phyloP scores from a whole-genome alignment of 495 filamentous ascomycete species.

The Tuber aestivum region DNA sequence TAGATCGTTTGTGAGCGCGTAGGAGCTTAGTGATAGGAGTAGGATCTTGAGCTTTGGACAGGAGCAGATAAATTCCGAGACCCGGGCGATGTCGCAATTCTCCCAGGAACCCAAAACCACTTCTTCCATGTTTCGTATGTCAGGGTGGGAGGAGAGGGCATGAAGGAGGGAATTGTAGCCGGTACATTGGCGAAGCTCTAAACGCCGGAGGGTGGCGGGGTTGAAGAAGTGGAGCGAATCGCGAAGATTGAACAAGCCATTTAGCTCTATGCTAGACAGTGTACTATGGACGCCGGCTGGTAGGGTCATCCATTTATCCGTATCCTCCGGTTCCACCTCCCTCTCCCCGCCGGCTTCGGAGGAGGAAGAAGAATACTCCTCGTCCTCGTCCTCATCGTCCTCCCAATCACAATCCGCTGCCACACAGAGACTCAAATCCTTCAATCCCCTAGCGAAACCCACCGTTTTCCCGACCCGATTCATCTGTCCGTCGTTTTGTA shows the following conservation, averaged over 20 bases:
- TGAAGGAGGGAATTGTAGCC: constrained; percentile 6
- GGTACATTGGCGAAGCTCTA: constrained; percentile 1
- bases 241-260: neutral
- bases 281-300: neutral
- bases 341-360: neutral
- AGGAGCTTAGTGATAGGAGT: neutral
- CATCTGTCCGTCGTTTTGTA: neutral
- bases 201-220: constrained; percentile 6
- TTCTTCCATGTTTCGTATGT: constrained; percentile 2
- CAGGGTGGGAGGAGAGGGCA: neutral
- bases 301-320: neutral
- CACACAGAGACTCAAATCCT: neutral
- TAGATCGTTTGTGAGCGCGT: constrained; percentile 1
- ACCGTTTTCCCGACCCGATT: constrained; percentile 1
- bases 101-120: constrained; percentile 5
- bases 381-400: neutral
- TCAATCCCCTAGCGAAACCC: neutral
- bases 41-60: constrained; percentile 6
- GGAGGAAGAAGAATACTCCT: constrained; percentile 1
- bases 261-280: constrained; percentile 2
- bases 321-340: neutral
- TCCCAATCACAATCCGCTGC: constrained; percentile 7
- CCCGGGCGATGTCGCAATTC: constrained; percentile 8
- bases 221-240: constrained; percentile 7
- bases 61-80: constrained; percentile 4